Conservation (phyloP, 768 basidiomycete genomes). For the Leccinum subtestaceum region DNA sequence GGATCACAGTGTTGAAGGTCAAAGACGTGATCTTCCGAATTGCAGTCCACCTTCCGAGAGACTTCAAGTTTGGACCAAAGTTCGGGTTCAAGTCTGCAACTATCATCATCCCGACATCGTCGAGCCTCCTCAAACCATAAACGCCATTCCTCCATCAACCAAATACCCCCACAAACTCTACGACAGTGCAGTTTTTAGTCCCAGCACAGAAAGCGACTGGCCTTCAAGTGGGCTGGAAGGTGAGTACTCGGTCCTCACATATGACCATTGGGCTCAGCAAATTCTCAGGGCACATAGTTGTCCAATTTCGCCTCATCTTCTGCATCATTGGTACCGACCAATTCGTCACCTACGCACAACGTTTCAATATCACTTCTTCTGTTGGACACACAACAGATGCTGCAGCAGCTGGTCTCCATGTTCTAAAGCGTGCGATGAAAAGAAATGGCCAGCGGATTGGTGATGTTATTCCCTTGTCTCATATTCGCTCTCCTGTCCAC, state of each 20-base stretch:
- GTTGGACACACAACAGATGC: background rate
- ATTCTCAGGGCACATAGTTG: background rate
- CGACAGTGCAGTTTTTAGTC: background rate
- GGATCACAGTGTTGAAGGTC: too few relatives aligned
- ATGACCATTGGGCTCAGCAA: background rate
- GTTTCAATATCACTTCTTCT: background rate
- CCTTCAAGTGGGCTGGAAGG: background rate
- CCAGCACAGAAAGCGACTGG: background rate
- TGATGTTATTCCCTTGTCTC: background rate
- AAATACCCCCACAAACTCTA: background rate
- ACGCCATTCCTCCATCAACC: background rate
- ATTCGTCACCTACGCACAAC: background rate
- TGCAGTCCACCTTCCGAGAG: background rate
- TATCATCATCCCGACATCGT: background rate
- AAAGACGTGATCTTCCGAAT: too few relatives aligned
- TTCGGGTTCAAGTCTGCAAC: background rate
- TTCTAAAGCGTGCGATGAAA: background rate
- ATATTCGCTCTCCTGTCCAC: background rate
- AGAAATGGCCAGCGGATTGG: background rate
- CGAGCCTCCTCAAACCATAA: background rate
- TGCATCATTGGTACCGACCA: background rate
- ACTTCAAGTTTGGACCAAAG: background rate
- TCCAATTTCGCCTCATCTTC: background rate
- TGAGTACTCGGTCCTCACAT: background rate
- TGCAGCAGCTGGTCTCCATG: background rate